Percentiles rank a stretch among this genome's conserved stretches.
Conservation (phyloP, 768 basidiomycete species). For the Pulveroboletus frians region DNA sequence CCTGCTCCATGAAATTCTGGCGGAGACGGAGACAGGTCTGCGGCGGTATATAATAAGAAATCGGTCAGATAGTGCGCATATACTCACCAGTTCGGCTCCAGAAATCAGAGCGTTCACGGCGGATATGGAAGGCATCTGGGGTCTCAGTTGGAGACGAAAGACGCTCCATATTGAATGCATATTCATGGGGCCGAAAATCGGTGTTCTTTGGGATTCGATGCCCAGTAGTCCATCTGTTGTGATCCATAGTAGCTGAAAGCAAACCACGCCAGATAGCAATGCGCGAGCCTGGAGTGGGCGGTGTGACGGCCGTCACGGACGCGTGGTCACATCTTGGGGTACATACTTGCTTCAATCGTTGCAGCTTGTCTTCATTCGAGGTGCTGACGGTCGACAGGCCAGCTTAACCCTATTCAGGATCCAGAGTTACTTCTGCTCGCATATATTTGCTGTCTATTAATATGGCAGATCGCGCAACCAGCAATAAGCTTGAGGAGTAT, state of each 20-base stretch:
- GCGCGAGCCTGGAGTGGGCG: neutral
- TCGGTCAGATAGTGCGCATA: conserved; percentile 19
- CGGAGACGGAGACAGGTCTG: conserved; percentile 35
- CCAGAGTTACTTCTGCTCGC: neutral
- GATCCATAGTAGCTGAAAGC: conserved; percentile 14
- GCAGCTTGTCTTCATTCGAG: neutral
- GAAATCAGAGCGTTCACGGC: conserved; percentile 5
- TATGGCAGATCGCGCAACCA: conserved; percentile 36
- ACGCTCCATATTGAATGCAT: neutral
- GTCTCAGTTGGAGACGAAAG: conserved; percentile 10
- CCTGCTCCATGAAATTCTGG: conserved; percentile 20
- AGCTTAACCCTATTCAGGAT: neutral
- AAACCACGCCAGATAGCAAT: conserved; percentile 2
- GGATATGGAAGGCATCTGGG: conserved; percentile 1
- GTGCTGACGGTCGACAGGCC: neutral
- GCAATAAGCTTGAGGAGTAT: conserved; percentile 63
- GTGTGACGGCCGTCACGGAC: conserved; percentile 26
- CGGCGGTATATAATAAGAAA: conserved; percentile 20
- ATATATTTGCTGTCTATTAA: conserved; percentile 8
- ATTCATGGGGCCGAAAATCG: neutral
- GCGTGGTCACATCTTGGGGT: conserved; percentile 22
- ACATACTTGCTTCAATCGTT: neutral
- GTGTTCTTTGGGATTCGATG: neutral
- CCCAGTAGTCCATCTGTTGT: neutral
- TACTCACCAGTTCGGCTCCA: conserved; percentile 16